These are phyloP conservation scores for Arthroderma sp. DNA, from an alignment of 2,329 filamentous ascomycete species.

Conservation along the genomic window DNA sequence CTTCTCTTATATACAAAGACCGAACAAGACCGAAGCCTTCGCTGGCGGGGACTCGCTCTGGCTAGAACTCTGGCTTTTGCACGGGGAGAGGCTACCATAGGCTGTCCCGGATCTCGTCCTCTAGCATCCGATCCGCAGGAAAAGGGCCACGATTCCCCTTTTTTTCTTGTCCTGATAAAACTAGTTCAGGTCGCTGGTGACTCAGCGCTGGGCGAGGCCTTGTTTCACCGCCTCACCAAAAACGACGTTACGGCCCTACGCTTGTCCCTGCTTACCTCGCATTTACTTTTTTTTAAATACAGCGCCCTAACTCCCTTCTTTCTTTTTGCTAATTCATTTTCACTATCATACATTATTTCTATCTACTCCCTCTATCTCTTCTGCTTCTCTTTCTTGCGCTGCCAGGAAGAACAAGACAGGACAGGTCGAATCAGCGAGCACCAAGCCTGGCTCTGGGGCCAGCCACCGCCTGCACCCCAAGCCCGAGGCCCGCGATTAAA, in stretches of 20 bases:
- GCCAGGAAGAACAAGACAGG: neutral
- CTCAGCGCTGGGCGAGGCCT: slow-evolving; percentile 5
- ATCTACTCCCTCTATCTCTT: neutral
- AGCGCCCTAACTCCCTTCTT: neutral
- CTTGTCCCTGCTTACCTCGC: neutral
- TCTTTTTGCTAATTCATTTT: neutral
- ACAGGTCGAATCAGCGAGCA: neutral
- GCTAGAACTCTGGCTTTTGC: neutral
- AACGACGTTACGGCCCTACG: neutral
- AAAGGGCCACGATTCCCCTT: neutral
- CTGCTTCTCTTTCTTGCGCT: too few species aligned
- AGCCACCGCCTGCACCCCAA: neutral
- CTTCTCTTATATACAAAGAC: neutral
- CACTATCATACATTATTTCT: too few species aligned
- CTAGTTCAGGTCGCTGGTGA: neutral
- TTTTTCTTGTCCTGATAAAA: neutral
- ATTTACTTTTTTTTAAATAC: neutral
- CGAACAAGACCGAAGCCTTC: neutral
- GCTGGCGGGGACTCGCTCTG: neutral
- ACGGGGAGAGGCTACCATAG: neutral
- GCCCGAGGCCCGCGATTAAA: neutral
- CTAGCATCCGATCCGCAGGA: slow-evolving; percentile 1
- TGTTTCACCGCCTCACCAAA: slow-evolving; percentile 3
- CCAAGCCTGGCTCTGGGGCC: neutral
- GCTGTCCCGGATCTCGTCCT: neutral